Conservation (phyloP, 2,329 filamentous ascomycete genomes). For the Sporothrix protearum region DNA sequence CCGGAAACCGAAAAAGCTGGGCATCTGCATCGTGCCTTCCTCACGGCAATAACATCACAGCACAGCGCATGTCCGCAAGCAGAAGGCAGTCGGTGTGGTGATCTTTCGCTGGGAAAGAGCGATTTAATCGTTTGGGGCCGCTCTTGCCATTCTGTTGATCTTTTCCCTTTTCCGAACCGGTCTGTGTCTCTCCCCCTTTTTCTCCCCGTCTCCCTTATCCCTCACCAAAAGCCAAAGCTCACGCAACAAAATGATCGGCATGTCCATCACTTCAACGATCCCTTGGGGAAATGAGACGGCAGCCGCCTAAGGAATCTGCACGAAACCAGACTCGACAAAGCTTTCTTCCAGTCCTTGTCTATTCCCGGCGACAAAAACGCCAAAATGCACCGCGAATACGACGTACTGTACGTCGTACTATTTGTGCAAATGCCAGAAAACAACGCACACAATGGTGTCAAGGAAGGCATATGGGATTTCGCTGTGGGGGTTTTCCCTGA, state of each 20-base stretch:
- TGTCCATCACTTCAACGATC: background rate
- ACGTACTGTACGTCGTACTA: no score
- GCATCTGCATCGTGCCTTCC: slow-evolving; percentile 3
- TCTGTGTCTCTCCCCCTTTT: background rate
- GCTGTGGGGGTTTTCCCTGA: background rate
- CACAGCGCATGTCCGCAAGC: background rate
- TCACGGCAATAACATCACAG: background rate
- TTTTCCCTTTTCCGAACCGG: background rate
- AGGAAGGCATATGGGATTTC: background rate
- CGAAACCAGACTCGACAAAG: background rate
- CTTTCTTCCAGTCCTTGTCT: background rate
- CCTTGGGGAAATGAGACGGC: slow-evolving; percentile 3
- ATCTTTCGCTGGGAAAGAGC: slow-evolving; percentile 1
- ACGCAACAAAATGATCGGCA: slow-evolving; percentile 9
- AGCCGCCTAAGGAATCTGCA: background rate
- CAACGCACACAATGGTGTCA: background rate
- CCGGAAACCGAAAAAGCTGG: background rate
- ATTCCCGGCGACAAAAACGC: background rate
- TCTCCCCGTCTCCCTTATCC: slow-evolving; percentile 12
- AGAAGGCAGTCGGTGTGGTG: background rate
- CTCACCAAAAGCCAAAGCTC: background rate
- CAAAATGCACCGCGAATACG: background rate
- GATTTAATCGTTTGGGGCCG: background rate
- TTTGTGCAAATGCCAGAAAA: background rate
- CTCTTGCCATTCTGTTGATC: slow-evolving; percentile 1